Evolutionary conservation across 176 grass and related monocot genomes (phyloP).

Genomic region (Pharus latifolius): DNA sequence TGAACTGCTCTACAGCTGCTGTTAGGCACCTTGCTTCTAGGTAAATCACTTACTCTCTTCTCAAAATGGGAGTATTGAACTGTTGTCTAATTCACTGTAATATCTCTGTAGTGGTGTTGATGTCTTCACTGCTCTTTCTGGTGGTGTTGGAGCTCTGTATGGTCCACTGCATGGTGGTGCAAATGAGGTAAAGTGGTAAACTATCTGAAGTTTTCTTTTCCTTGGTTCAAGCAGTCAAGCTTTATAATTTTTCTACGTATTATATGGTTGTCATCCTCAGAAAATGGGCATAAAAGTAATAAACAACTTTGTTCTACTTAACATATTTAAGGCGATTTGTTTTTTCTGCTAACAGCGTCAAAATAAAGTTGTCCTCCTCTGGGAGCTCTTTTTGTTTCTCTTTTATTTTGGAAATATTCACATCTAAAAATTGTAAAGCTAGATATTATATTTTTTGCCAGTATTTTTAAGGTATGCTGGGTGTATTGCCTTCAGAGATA

Average conservation of each 20-base stretch:
- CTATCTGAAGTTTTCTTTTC: neutral
- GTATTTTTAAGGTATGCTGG: neutral
- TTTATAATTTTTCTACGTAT: neutral
- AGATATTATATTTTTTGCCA: neutral
- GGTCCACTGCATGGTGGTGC: conserved; percentile 95
- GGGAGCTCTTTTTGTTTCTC: neutral
- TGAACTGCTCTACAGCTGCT: conserved; percentile 96
- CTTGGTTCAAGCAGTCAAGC: neutral
- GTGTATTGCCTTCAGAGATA: neutral
- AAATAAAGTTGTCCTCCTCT: neutral
- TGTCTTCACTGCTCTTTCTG: conserved; percentile 94
- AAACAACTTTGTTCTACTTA: neutral
- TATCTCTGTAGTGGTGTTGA: conserved; percentile 82
- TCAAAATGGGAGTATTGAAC: neutral
- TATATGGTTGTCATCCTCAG: neutral
- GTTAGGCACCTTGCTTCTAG: conserved; percentile 99
- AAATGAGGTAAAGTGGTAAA: conserved; percentile 93
- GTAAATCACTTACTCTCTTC: conserved; percentile 20
- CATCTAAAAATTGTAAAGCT: no score
- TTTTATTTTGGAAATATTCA: neutral
- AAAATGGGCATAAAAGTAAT: neutral
- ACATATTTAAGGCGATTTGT: neutral
- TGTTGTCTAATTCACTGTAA: conserved; percentile 19
- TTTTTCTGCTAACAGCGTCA: neutral
- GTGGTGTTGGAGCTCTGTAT: conserved; percentile 94